A percentile compares a stretch with the other conserved stretches of the same genome.
Conservation (phyloP, 1,284 basidiomycete genomes). For the Rugosomyces carneus region DNA sequence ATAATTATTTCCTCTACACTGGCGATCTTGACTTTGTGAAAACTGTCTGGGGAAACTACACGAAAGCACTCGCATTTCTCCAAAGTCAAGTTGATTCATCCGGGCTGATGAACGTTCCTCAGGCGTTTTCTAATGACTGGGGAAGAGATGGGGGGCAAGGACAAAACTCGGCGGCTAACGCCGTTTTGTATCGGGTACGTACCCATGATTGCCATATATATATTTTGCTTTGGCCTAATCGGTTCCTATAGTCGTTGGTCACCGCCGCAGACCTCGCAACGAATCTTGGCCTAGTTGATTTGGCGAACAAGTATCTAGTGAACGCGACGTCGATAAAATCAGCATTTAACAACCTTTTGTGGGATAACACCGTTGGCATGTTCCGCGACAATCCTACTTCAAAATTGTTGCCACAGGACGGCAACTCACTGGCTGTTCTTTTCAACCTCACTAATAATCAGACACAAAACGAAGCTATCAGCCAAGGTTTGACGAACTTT, state of each 20-base stretch:
- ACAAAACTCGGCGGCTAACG: slow-evolving; percentile 44
- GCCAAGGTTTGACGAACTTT: slow-evolving; percentile 37
- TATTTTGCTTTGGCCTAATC: background rate
- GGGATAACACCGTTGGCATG: slow-evolving; percentile 38
- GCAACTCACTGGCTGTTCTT: slow-evolving; percentile 43
- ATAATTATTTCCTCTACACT: slow-evolving; percentile 33
- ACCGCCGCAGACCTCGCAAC: slow-evolving; percentile 42
- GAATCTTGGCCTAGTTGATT: slow-evolving; percentile 29
- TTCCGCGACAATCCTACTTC: slow-evolving; percentile 41
- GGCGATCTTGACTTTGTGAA: slow-evolving; percentile 40
- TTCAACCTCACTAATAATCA: slow-evolving; percentile 39
- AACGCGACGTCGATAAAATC: slow-evolving; percentile 40
- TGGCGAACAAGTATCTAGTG: slow-evolving; percentile 28
- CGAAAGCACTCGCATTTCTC: slow-evolving; percentile 40
- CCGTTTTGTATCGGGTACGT: slow-evolving; percentile 38
- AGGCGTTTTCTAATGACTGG: slow-evolving; percentile 39
- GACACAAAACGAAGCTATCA: slow-evolving; percentile 36
- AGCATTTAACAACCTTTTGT: slow-evolving; percentile 38
- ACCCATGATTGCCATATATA: too few species aligned
- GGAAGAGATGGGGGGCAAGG: slow-evolving; percentile 42
- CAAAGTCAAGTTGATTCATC: slow-evolving; percentile 37
- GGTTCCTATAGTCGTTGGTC: slow-evolving; percentile 31
- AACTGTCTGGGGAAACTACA: slow-evolving; percentile 45
- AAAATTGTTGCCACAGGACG: slow-evolving; percentile 44
- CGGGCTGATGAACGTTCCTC: slow-evolving; percentile 43